phyloP scores from a whole-genome alignment of 352 stramenopile genomes.

The Globisporangium cederbergense region DNA sequence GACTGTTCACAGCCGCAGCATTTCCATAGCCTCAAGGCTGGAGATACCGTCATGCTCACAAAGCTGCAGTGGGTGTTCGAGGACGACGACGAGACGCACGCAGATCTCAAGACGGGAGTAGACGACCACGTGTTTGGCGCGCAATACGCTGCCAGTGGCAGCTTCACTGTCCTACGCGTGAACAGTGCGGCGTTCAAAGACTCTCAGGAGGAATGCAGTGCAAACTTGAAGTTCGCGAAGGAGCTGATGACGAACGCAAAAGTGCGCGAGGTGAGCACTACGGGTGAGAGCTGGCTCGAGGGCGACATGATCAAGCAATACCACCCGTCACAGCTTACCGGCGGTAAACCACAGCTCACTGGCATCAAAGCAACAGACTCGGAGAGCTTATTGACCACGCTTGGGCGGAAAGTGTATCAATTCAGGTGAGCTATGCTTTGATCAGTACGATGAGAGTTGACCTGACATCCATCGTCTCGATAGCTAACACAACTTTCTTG shows the following conservation, averaged over 20 bases:
- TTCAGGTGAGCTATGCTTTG: slow-evolving; percentile 21
- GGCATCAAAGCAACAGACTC: not conserved
- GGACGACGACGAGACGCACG: not conserved
- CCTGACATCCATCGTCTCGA: not conserved
- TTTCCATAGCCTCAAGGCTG: slow-evolving; percentile 47
- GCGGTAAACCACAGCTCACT: too few species aligned
- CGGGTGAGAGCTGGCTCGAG: slow-evolving; percentile 14
- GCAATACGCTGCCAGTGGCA: slow-evolving; percentile 42
- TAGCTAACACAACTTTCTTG: not conserved
- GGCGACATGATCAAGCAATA: slow-evolving; percentile 8
- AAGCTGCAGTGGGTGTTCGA: slow-evolving; percentile 44
- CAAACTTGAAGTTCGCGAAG: slow-evolving; percentile 34
- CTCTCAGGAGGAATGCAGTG: slow-evolving; percentile 32
- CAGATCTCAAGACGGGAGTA: not conserved
- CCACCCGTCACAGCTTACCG: too few species aligned
- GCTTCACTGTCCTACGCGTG: slow-evolving; percentile 35
- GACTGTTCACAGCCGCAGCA: slow-evolving; percentile 41
- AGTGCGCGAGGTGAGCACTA: not conserved
- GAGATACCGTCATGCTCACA: slow-evolving; percentile 47
- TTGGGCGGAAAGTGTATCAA: slow-evolving; percentile 20
- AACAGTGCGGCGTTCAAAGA: slow-evolving; percentile 35
- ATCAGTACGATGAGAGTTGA: not conserved
- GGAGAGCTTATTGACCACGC: not conserved
- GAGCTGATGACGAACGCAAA: slow-evolving; percentile 10
- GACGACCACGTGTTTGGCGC: slow-evolving; percentile 15